Conservation (phyloP, 2,329 filamentous ascomycete genomes). For the Xylariaceae sp. region DNA sequence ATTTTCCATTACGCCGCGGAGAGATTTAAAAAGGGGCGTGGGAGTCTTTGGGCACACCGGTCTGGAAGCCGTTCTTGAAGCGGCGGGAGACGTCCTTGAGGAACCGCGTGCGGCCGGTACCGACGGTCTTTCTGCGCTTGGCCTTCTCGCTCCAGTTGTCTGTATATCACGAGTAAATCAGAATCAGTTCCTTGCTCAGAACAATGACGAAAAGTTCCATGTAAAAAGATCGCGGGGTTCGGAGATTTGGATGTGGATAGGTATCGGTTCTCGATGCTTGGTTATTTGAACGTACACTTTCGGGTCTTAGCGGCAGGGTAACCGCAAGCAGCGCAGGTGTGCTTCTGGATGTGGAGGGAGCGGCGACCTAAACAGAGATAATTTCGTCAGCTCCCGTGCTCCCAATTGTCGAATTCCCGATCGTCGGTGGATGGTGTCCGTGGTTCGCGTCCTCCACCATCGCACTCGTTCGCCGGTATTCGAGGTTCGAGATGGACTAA, state of each 20-base stretch:
- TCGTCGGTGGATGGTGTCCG: constrained; percentile 5
- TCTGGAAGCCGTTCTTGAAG: constrained; percentile 98
- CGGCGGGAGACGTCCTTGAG: constrained; percentile 86
- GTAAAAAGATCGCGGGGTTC: background rate
- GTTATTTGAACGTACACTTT: constrained; percentile 70
- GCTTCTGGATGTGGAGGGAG: constrained; percentile 99
- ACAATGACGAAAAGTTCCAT: background rate
- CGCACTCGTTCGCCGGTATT: background rate
- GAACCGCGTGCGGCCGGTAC: constrained; percentile 92
- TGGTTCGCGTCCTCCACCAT: constrained; percentile 4
- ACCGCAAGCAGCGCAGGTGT: constrained; percentile 91
- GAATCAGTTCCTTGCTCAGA: constrained; percentile 11
- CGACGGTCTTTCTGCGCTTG: constrained; percentile 99
- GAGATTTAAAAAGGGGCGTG: constrained; percentile 49
- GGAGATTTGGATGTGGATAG: background rate
- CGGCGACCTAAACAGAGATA: constrained; percentile 64
- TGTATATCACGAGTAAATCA: constrained; percentile 37
- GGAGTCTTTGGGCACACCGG: constrained; percentile 69
- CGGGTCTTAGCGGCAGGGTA: constrained; percentile 96
- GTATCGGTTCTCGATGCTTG: constrained; percentile 2
- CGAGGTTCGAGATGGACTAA: constrained; percentile 47
- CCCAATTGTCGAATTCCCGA: background rate
- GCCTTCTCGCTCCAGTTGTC: constrained; percentile 99
- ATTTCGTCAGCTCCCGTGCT: constrained; percentile 4
- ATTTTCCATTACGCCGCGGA: constrained; percentile 25